These are phyloP conservation scores for Macaranga tanarius DNA, from an alignment of 441 rosid genomes.

Conservation along the genomic window DNA sequence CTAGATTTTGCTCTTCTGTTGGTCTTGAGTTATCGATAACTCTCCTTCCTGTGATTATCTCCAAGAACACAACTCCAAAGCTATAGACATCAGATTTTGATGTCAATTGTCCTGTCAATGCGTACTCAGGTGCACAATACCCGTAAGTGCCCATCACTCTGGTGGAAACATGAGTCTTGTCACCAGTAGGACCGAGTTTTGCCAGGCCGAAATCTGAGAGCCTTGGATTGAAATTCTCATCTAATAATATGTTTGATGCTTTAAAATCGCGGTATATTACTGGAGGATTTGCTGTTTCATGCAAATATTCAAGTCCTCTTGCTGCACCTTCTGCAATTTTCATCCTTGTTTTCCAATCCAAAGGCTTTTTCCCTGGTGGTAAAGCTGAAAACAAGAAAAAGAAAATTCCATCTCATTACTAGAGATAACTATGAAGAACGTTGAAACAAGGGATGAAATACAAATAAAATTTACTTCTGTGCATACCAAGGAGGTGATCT, in stretches of 20 bases:
- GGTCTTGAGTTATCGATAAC: slow-evolving; percentile 74
- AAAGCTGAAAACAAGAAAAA: slow-evolving; percentile 55
- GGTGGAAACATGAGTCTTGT: slow-evolving; percentile 82
- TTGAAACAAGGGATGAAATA: neutral
- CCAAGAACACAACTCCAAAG: slow-evolving; percentile 90
- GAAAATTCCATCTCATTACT: neutral
- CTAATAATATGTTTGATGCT: slow-evolving; percentile 79
- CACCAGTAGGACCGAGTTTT: slow-evolving; percentile 89
- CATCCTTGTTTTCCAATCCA: slow-evolving; percentile 94
- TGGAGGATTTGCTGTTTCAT: slow-evolving; percentile 79
- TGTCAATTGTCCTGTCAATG: slow-evolving; percentile 78
- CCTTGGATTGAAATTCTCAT: slow-evolving; percentile 69
- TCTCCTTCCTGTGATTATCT: slow-evolving; percentile 90
- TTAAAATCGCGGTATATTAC: slow-evolving; percentile 95
- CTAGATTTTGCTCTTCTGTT: slow-evolving; percentile 76
- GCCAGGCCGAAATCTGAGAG: slow-evolving; percentile 98
- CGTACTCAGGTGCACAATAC: slow-evolving; percentile 92
- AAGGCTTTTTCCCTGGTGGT: slow-evolving; percentile 39
- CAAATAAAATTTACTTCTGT: neutral
- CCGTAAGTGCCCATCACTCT: slow-evolving; percentile 99
- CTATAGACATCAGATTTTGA: slow-evolving; percentile 89
- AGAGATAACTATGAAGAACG: neutral
- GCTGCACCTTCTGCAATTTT: slow-evolving; percentile 85
- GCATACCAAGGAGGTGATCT: slow-evolving; percentile 80
- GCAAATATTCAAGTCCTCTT: slow-evolving; percentile 89